A percentile compares a stretch with the other conserved stretches of the same genome.
Conservation (phyloP, 257 asterid species). For the Phtheirospermum japonicum region DNA sequence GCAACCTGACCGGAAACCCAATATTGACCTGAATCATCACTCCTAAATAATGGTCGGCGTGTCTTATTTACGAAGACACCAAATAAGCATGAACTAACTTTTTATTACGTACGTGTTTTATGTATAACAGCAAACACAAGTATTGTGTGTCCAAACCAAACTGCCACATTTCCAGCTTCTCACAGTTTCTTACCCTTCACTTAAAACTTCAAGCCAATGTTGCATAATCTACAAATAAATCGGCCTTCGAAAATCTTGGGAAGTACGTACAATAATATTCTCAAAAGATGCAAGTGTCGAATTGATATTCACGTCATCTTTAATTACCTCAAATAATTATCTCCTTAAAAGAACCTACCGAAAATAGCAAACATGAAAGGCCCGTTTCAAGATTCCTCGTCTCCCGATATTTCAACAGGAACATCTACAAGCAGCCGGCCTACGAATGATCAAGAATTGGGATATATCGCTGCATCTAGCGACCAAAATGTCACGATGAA, state of each 20-base stretch:
- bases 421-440: constrained; percentile 37
- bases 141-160: constrained; percentile 39
- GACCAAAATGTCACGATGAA: neutral
- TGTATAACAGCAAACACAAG: constrained; percentile 43
- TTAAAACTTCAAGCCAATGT: constrained; percentile 20
- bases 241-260: neutral
- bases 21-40: neutral
- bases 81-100: constrained; percentile 51
- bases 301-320: neutral
- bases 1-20: too few species aligned
- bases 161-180: constrained; percentile 27
- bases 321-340: neutral
- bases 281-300: neutral
- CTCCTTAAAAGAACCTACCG: too few species aligned
- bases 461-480: constrained; percentile 18
- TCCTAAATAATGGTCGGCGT: constrained; percentile 13
- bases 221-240: constrained; percentile 19
- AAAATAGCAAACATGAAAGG: constrained; percentile 22
- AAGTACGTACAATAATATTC: neutral
- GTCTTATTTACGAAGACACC: constrained; percentile 31
- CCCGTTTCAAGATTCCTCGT: constrained; percentile 18
- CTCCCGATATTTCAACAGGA: constrained; percentile 28
- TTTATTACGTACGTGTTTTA: constrained; percentile 18
- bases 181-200: constrained; percentile 6
- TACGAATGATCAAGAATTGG: constrained; percentile 32